Evolutionary conservation across 2,329 filamentous ascomycete genomes (phyloP), one percentile per base, ranked within the genome.

Genomic region (Colletotrichum sp.): DNA sequence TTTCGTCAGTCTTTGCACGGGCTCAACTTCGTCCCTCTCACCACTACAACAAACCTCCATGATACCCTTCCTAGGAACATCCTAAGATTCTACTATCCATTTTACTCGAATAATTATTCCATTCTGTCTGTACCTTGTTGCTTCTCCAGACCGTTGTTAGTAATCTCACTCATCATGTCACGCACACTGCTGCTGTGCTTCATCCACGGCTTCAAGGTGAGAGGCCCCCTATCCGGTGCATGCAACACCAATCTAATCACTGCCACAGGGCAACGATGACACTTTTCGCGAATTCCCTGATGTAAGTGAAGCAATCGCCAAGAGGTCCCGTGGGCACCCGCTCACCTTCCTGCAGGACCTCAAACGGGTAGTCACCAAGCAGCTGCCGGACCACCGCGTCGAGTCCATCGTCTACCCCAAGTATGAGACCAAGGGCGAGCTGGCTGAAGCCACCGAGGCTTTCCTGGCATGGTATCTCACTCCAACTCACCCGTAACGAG

Each of bases 131-230:
- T 60, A 52, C 32, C 36, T 68, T n/a, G 8, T 58, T 16, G 39
- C 22, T 10, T 28, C 13, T 58, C 13, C 4, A n/a, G 18, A 12
- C 8, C 9, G 18, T 30, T 2, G 28, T 22, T 6, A 88, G 9
- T 16, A 27, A 10, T 43, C 22, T 32, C 34, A 43, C 7, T 8
- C 34, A 43, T 39, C 55, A 69, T 88, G 87, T 78, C 85, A 66
- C 86, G 87, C 68, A 94, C 93, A 27, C 83, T 95, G 6, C 84
- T 95, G 4, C 87, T 95, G 9, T 94, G 93, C 81, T 95, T 95
- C 81, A 91, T 95, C 66, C 94, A 95, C 82, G 94, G 94, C 62
- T 95, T 95, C 88, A 94, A 94, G 87, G 90, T 90, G 76, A 43
- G 12, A 58, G 30, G 18, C 18, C 8, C 4, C 28, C 58, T 56